These are phyloP conservation scores for Astrephomene gubernaculifera DNA, from an alignment of 139 green algal species.

Conservation along the genomic window DNA sequence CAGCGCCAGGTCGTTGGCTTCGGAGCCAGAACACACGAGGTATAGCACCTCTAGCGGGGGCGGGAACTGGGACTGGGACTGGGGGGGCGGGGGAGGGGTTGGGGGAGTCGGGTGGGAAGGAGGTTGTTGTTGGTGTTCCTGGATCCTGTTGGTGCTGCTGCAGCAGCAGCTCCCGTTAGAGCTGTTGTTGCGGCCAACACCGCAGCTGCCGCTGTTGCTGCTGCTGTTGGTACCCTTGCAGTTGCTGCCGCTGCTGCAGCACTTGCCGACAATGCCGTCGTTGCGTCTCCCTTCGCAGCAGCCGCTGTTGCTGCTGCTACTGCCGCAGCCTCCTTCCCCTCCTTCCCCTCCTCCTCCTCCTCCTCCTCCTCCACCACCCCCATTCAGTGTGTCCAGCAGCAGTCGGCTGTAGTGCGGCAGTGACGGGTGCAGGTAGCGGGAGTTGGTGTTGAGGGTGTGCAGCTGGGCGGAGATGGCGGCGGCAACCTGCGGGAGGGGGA, in stretches of 20 bases:
- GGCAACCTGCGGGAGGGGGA: slow-evolving; percentile 69
- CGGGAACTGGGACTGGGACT: too few relatives aligned
- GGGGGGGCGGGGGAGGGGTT: too few relatives aligned
- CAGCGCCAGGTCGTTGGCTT: slow-evolving; percentile 93
- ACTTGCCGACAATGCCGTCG: background rate
- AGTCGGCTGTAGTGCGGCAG: slow-evolving; percentile 63
- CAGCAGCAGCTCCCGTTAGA: too few relatives aligned
- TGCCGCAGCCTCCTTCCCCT: too few relatives aligned
- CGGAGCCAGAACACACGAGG: slow-evolving; percentile 83
- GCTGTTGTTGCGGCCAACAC: too few relatives aligned
- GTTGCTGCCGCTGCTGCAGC: background rate
- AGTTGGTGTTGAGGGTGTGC: slow-evolving; percentile 84
- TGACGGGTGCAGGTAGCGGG: slow-evolving; percentile 77
- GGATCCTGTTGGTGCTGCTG: too few relatives aligned
- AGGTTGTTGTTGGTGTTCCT: too few relatives aligned
- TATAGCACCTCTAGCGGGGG: slow-evolving; percentile 79
- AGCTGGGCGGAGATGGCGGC: slow-evolving; percentile 71
- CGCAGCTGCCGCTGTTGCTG: background rate
- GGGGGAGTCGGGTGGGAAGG: too few relatives aligned
- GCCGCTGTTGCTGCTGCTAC: slow-evolving; percentile 42
- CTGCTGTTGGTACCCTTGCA: background rate
- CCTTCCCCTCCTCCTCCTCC: too few relatives aligned
- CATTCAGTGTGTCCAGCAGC: slow-evolving; percentile 65
- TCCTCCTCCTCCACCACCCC: too few relatives aligned
- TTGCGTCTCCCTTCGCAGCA: background rate